Conservation (phyloP, 1,284 basidiomycete genomes). For the Trichosporon sp. region DNA sequence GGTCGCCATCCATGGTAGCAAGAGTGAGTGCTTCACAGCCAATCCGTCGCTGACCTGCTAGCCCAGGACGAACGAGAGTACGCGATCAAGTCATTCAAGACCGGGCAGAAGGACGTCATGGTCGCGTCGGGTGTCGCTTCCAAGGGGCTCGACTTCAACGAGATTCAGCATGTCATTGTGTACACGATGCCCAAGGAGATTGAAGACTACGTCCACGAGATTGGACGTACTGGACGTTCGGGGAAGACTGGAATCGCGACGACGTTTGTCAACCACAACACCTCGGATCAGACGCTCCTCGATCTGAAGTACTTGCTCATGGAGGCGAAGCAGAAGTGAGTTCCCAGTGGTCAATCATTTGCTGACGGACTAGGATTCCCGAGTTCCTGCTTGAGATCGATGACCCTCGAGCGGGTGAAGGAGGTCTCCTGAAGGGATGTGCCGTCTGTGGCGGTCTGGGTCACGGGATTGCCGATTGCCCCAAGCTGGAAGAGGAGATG, state of each 20-base stretch:
- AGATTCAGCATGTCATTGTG: slow-evolving; percentile 63
- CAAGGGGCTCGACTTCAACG: slow-evolving; percentile 96
- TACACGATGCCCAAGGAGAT: slow-evolving; percentile 99
- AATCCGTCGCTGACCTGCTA: slow-evolving; percentile 41
- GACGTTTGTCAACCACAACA: slow-evolving; percentile 98
- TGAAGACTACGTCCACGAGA: slow-evolving; percentile 92
- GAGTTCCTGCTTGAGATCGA: slow-evolving; percentile 90
- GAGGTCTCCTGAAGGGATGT: slow-evolving; percentile 76
- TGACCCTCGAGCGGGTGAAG: slow-evolving; percentile 77
- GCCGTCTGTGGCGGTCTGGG: slow-evolving; percentile 96
- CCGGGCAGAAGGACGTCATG: slow-evolving; percentile 97
- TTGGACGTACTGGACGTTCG: slow-evolving; percentile 93
- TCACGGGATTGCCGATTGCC: slow-evolving; percentile 88
- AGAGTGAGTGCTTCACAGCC: slow-evolving; percentile 58
- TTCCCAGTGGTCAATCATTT: slow-evolving; percentile 20
- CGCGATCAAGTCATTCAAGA: slow-evolving; percentile 95
- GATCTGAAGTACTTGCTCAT: slow-evolving; percentile 96
- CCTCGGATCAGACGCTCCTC: slow-evolving; percentile 87
- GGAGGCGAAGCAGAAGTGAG: slow-evolving; percentile 93
- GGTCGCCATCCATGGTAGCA: slow-evolving; percentile 96
- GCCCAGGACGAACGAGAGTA: slow-evolving; percentile 99
- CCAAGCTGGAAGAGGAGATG: slow-evolving; percentile 91
- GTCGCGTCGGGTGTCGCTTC: slow-evolving; percentile 96
- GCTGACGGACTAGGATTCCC: slow-evolving; percentile 64
- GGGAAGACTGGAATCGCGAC: slow-evolving; percentile 99